These are phyloP conservation scores for Macaranga tanarius DNA, from an alignment of 441 rosid species.

Conservation along the genomic window DNA sequence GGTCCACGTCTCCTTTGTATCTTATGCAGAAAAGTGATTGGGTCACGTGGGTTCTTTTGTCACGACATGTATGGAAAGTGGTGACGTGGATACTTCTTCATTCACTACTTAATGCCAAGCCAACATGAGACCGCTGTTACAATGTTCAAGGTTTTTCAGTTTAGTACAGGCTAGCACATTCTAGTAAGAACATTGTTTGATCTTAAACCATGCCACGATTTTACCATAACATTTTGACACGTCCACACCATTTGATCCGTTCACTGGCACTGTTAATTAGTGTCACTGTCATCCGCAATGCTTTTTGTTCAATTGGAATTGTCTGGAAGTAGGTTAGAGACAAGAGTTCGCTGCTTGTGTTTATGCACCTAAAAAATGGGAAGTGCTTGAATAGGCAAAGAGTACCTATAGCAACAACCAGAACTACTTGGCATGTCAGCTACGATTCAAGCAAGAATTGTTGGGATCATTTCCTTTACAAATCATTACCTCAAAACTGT, in stretches of 20 bases:
- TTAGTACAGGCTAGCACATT: background rate
- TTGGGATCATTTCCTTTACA: no score
- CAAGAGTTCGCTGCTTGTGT: no score
- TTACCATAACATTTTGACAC: slow-evolving; percentile 24
- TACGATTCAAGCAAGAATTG: no score
- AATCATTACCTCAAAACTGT: no score
- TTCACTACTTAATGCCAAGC: background rate
- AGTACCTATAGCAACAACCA: no score
- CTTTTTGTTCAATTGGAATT: no score
- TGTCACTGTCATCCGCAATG: no score
- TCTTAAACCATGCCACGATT: slow-evolving; percentile 1
- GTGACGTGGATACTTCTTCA: slow-evolving; percentile 30
- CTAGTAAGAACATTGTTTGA: background rate
- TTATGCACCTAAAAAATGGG: no score
- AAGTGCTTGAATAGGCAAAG: no score
- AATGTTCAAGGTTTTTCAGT: slow-evolving; percentile 18
- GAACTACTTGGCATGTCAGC: no score
- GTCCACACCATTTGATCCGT: background rate
- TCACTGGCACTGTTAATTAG: no score
- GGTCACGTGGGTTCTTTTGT: slow-evolving; percentile 31
- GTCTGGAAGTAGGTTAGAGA: no score
- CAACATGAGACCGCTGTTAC: slow-evolving; percentile 13
- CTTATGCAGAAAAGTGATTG: background rate
- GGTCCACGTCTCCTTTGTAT: slow-evolving; percentile 37
- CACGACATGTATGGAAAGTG: slow-evolving; percentile 19